Evolutionary conservation across 345 rosid genomes (phyloP), one percentile per base, ranked within the genome.

Genomic region (Hypericum perforatum): DNA sequence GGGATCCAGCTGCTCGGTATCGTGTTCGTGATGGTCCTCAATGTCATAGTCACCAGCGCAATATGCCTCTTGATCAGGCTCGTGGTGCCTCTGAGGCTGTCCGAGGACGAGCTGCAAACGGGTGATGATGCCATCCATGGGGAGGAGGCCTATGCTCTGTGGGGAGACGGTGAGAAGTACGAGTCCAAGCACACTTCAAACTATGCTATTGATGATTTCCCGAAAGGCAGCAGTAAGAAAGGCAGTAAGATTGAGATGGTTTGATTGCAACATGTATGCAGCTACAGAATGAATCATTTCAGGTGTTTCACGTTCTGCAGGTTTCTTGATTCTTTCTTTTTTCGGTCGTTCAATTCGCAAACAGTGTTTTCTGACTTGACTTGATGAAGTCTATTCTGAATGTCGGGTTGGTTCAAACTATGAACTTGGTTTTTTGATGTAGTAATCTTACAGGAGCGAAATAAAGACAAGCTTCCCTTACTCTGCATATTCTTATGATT

Each of bases 131-230:
- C 86, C 0, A 74, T 83, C 22, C 91, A 78, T 39, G 84, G 91
- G 11, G 86, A 78, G 64, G 86, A 78, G 55, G 86, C 86, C 0
- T 76, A 78, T 50, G 84, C 86, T 7, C 57, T 83, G 66, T 78
- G 86, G 84, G 84, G 91, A 40, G 84, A 83, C 51, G 86, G 84
- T 29, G 86, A 83, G 72, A 83, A 76, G 52, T 74, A 64, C 3
- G 86, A 78, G 67, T 80, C 86, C 2, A 66, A 43, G 70, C 61
- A 60, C n/a, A 72, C 47, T 38, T 80, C 81, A 2, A 32, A 54
- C 22, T 69, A 45, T 0, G 80, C 74, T 0, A 63, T 44, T 41
- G 67, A 63, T 22, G 82, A 75, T 7, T 61, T 69, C 55, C 78
- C 65, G 54, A 16, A 52, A 11, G n/a, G 60, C 42, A 14, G 8